phyloP scores from a whole-genome alignment of 2,329 filamentous ascomycete genomes.

The Didymella segeticola region DNA sequence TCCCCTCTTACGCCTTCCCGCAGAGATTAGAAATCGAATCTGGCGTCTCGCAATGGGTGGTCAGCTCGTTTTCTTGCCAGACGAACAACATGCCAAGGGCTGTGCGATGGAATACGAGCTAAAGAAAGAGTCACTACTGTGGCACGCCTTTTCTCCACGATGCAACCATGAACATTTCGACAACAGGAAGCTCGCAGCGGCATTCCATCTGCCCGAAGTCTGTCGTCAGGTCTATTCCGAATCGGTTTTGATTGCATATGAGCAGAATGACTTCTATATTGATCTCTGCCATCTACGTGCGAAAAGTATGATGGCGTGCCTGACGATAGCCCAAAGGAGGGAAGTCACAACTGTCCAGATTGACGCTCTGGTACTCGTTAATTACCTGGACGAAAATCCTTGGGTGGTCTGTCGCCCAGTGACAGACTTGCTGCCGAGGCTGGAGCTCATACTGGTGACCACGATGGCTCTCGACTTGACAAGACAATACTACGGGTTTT shows the following conservation, averaged over 20 bases:
- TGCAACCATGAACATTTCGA: background rate
- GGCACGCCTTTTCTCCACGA: no score
- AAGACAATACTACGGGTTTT: rapidly evolving
- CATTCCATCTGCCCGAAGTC: constrained; percentile 3
- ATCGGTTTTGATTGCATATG: background rate
- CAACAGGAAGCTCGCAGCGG: background rate
- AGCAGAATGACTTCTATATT: background rate
- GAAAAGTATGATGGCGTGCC: background rate
- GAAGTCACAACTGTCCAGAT: background rate
- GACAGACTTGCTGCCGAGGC: background rate
- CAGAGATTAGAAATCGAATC: constrained; percentile 1
- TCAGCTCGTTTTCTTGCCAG: background rate
- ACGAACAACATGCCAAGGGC: background rate
- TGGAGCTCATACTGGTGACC: background rate
- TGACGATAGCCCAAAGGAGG: background rate
- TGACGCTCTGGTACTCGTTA: background rate
- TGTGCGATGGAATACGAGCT: background rate
- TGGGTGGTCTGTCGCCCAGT: background rate
- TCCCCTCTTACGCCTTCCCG: constrained; percentile 1
- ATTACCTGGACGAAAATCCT: background rate
- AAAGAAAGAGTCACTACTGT: background rate
- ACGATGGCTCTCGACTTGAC: no score
- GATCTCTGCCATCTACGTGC: rapidly evolving
- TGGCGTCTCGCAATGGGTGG: background rate
- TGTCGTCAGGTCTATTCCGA: constrained; percentile 20